Evolutionary conservation across 495 filamentous ascomycete species (phyloP).

Genomic region (Melanomma pulvis-pyrius): DNA sequence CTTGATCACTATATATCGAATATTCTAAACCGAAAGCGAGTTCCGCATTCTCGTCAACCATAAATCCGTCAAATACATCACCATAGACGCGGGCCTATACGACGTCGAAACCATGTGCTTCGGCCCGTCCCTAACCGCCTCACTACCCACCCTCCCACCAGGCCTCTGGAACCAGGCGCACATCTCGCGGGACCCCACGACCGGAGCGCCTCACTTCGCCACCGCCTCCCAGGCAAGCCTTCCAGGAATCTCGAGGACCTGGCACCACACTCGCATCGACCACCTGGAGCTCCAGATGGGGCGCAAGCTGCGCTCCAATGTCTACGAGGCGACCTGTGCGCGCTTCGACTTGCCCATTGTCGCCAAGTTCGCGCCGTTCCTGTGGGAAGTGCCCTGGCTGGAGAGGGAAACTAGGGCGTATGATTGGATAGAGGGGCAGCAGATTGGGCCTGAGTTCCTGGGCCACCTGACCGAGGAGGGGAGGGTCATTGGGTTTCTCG

Average conservation of each 20-base stretch:
- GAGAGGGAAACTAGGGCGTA: constrained; percentile 4
- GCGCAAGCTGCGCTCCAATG: neutral
- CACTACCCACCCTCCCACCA: too few relatives aligned
- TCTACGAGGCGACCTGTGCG: neutral
- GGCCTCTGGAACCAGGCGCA: constrained; percentile 3
- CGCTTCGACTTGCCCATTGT: neutral
- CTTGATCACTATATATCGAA: too few relatives aligned
- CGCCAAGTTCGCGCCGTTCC: constrained; percentile 1
- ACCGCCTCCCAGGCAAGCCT: neutral
- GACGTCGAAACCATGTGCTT: too few relatives aligned
- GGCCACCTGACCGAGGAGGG: constrained; percentile 9
- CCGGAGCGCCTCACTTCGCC: neutral
- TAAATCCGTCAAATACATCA: too few relatives aligned
- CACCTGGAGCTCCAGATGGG: constrained; percentile 6
- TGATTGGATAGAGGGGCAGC: neutral
- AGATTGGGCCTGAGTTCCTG: constrained; percentile 1
- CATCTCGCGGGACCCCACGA: neutral
- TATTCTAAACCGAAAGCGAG: too few relatives aligned
- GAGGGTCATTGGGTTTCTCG: too few relatives aligned
- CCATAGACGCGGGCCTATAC: too few relatives aligned
- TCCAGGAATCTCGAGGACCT: neutral
- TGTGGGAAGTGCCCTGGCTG: constrained; percentile 1
- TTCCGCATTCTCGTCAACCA: too few relatives aligned
- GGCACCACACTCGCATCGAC: neutral
- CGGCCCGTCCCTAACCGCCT: too few relatives aligned